These are phyloP conservation scores for Auricularia auricula-judae DNA, from an alignment of 768 basidiomycete genomes.

Conservation along the genomic window DNA sequence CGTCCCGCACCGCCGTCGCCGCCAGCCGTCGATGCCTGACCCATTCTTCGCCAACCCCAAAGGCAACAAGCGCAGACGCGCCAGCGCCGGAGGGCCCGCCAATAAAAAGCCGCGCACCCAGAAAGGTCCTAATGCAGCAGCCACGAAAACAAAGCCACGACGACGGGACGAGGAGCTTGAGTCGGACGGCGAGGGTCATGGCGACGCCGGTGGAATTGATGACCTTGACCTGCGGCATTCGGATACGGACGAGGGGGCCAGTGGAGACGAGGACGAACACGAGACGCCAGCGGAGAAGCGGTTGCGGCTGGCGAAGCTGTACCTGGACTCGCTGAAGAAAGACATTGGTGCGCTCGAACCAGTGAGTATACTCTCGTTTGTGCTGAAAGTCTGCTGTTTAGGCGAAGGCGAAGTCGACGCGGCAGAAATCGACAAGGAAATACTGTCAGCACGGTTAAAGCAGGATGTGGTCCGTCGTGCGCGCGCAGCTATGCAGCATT, in stretches of 20 bases:
- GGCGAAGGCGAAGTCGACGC: slow-evolving; percentile 92
- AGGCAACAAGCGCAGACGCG: slow-evolving; percentile 51
- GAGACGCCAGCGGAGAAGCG: slow-evolving; percentile 94
- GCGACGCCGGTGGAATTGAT: slow-evolving; percentile 35
- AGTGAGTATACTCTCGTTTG: neutral
- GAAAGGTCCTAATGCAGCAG: slow-evolving; percentile 16
- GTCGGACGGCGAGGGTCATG: slow-evolving; percentile 44
- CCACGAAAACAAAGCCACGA: slow-evolving; percentile 8
- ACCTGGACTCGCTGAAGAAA: slow-evolving; percentile 76
- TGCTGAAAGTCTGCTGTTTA: slow-evolving; percentile 11
- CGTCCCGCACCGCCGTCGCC: neutral
- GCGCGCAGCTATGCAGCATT: neutral
- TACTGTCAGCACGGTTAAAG: slow-evolving; percentile 82
- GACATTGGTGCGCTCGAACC: slow-evolving; percentile 41
- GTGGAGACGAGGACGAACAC: slow-evolving; percentile 73
- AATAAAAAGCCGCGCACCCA: slow-evolving; percentile 18
- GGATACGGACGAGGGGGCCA: slow-evolving; percentile 43
- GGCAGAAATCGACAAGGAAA: slow-evolving; percentile 87
- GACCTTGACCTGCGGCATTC: slow-evolving; percentile 61
- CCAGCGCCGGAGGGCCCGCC: slow-evolving; percentile 16
- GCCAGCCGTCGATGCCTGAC: slow-evolving; percentile 53
- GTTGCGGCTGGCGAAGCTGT: slow-evolving; percentile 79
- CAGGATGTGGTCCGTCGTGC: slow-evolving; percentile 59
- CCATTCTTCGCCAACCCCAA: slow-evolving; percentile 63
- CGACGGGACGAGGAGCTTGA: slow-evolving; percentile 50